Conservation (phyloP, 2,329 filamentous ascomycete genomes). For the Epicoccum nigrum region DNA sequence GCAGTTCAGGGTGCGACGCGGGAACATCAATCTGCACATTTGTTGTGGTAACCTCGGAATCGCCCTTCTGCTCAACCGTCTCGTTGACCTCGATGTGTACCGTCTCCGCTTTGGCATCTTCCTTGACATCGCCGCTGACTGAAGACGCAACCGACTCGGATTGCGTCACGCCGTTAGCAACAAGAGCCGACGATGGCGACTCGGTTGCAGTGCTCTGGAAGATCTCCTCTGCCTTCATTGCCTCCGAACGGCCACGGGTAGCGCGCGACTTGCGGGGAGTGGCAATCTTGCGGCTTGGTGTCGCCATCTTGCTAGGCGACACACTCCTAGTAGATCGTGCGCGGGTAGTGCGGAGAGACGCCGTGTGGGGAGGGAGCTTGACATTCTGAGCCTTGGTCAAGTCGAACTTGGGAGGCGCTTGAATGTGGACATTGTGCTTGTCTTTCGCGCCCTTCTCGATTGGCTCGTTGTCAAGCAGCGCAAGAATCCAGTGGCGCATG, state of each 20-base stretch:
- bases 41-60: slow-evolving; percentile 72
- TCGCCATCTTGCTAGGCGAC: slow-evolving; percentile 59
- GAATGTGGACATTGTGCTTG: slow-evolving; percentile 72
- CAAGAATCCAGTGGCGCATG: slow-evolving; percentile 85
- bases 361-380: slow-evolving; percentile 41
- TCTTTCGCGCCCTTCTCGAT: slow-evolving; percentile 72
- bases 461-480: slow-evolving; percentile 86
- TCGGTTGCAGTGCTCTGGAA: slow-evolving; percentile 56
- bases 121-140: slow-evolving; percentile 51
- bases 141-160: slow-evolving; percentile 47
- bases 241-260: slow-evolving; percentile 47
- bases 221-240: slow-evolving; percentile 38
- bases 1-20: slow-evolving; percentile 67
- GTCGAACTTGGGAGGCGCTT: slow-evolving; percentile 81
- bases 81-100: slow-evolving; percentile 75
- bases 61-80: slow-evolving; percentile 62
- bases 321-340: slow-evolving; percentile 65
- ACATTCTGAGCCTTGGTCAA: slow-evolving; percentile 50
- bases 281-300: slow-evolving; percentile 54
- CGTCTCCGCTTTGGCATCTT: slow-evolving; percentile 49
- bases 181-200: slow-evolving; percentile 53
- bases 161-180: slow-evolving; percentile 40
- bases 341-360: slow-evolving; percentile 48
- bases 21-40: slow-evolving; percentile 80
- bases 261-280: slow-evolving; percentile 62